Evolutionary conservation across 2,329 filamentous ascomycete species (phyloP).

Genomic region (Fusarium newnesense): DNA sequence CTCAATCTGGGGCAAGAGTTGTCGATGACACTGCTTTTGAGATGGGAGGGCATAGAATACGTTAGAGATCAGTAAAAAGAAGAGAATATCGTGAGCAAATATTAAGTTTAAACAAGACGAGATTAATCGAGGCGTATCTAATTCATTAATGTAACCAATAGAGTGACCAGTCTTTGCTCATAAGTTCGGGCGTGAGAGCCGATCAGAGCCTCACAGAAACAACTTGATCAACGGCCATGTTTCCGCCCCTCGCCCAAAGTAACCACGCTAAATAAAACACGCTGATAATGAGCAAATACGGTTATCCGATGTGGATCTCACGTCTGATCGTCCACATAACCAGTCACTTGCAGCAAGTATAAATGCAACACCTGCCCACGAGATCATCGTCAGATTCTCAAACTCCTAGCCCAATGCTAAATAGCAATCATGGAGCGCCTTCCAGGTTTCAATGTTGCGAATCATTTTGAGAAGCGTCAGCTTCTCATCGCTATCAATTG

Average conservation of each 20-base stretch:
- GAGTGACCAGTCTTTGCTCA: no score
- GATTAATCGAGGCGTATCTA: no score
- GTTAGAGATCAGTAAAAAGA: no score
- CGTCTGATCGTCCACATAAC: slow-evolving; percentile 10
- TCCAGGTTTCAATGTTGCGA: slow-evolving; percentile 31
- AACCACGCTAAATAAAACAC: background rate
- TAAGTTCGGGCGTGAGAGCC: background rate
- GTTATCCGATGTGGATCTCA: slow-evolving; percentile 12
- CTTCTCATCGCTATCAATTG: slow-evolving; percentile 42
- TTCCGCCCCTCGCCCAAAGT: slow-evolving; percentile 1
- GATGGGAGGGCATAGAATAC: rapidly evolving
- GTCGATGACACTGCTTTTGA: background rate
- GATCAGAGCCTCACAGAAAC: slow-evolving; percentile 16
- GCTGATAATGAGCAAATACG: background rate
- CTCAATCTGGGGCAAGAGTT: background rate
- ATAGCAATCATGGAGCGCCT: slow-evolving; percentile 24
- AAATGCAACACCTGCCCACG: slow-evolving; percentile 11
- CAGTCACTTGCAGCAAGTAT: slow-evolving; percentile 1
- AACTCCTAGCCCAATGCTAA: background rate
- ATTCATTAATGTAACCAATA: no score
- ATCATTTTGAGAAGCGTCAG: slow-evolving; percentile 38
- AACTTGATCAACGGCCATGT: background rate
- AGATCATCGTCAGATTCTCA: background rate
- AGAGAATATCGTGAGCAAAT: no score
- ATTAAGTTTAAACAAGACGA: no score